Percentiles rank a stretch among this genome's conserved stretches.
phyloP scores from a whole-genome alignment of 805 yeast species.

The Yarrowia deformans region DNA sequence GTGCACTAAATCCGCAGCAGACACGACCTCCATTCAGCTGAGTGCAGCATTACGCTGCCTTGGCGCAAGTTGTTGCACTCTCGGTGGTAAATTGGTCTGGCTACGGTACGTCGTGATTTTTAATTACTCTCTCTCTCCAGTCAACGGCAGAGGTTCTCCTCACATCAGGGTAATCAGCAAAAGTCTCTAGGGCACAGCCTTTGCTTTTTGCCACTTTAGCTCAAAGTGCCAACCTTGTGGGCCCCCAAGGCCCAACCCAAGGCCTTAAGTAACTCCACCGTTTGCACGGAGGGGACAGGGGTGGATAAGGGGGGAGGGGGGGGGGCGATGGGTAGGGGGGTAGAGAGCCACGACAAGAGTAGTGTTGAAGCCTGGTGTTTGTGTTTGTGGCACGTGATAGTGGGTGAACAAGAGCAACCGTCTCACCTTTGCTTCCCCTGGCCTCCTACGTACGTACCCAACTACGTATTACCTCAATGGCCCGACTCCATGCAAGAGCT shows the following conservation, averaged over 20 bases:
- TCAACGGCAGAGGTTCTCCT: no score
- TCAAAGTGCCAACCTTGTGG: constrained; percentile 1
- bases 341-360: no score
- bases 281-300: background rate
- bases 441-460: background rate
- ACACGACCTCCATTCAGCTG: background rate
- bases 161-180: background rate
- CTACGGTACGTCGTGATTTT: background rate
- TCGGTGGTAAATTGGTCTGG: background rate
- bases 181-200: background rate
- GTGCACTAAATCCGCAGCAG: constrained; percentile 8
- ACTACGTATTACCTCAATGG: constrained; percentile 3
- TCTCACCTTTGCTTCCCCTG: no score
- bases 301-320: background rate
- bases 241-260: background rate
- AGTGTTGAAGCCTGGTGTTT: no score
- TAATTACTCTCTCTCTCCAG: no score
- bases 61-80: background rate
- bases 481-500: background rate
- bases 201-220: background rate
- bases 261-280: background rate
- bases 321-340: no score
- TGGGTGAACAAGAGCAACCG: no score
- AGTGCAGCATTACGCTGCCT: constrained; percentile 9
- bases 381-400: no score